A percentile compares a stretch with the other conserved stretches of the same genome.
phyloP scores from a whole-genome alignment of 2,329 filamentous ascomycete genomes.

The Curvularia sp. region DNA sequence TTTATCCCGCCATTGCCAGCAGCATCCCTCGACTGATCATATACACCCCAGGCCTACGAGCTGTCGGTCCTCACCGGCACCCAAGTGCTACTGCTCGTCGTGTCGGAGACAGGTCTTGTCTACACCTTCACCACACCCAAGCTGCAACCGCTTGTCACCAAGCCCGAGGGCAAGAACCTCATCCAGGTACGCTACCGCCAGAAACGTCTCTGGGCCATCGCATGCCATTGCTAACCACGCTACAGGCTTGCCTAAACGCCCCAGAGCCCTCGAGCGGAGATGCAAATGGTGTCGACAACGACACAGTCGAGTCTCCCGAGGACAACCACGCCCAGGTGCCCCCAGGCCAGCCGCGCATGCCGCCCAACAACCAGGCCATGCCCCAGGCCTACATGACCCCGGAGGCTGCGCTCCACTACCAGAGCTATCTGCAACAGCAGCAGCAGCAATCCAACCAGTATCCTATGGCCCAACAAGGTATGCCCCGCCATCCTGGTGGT shows the following conservation, averaged over 20 bases:
- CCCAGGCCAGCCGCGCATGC: slow-evolving; percentile 73
- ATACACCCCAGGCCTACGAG: slow-evolving; percentile 79
- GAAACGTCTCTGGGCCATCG: not conserved
- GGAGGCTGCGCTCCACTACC: slow-evolving; percentile 78
- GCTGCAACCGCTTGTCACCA: slow-evolving; percentile 95
- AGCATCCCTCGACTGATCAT: slow-evolving; percentile 7
- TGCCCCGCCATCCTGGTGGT: slow-evolving; percentile 67
- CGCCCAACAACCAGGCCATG: slow-evolving; percentile 68
- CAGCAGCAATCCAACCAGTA: slow-evolving; percentile 71
- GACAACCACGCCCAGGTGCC: slow-evolving; percentile 83
- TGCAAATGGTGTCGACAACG: slow-evolving; percentile 65
- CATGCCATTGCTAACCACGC: slow-evolving; percentile 44
- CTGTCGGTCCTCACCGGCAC: slow-evolving; percentile 96
- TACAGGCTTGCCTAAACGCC: slow-evolving; percentile 93
- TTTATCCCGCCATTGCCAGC: slow-evolving; percentile 11
- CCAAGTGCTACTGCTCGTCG: slow-evolving; percentile 93
- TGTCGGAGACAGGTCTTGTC: slow-evolving; percentile 95
- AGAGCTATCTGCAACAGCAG: slow-evolving; percentile 73
- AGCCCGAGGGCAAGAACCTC: slow-evolving; percentile 98
- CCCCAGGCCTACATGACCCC: slow-evolving; percentile 69
- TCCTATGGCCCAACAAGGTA: slow-evolving; percentile 77
- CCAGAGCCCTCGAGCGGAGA: slow-evolving; percentile 84
- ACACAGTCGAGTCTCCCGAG: slow-evolving; percentile 83
- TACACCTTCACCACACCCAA: slow-evolving; percentile 99
- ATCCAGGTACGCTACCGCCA: slow-evolving; percentile 77